Evolutionary conservation across 1,284 basidiomycete genomes (phyloP).

Genomic region (Vanrija humicola): DNA sequence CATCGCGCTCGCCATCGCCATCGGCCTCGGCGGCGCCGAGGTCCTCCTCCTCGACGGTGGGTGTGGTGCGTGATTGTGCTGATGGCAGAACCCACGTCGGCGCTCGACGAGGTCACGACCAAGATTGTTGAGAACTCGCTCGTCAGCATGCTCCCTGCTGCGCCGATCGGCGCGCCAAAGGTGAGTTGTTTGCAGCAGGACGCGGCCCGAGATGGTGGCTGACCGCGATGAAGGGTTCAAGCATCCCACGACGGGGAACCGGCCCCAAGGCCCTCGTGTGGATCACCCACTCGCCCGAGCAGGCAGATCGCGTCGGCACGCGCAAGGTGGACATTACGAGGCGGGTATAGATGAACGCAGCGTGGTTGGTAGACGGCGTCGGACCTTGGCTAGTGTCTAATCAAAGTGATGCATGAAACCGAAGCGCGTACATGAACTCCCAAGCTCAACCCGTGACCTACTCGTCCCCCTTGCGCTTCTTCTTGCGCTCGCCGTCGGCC

Average conservation of each 20-base stretch:
- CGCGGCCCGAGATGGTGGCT: background rate
- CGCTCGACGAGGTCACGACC: conserved; percentile 68
- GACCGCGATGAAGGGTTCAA: background rate
- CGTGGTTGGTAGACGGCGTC: too few relatives aligned
- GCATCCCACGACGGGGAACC: conserved; percentile 9
- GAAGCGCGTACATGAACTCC: too few relatives aligned
- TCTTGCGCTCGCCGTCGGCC: conserved; percentile 15
- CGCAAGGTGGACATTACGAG: conserved; percentile 46
- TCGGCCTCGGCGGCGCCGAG: conserved; percentile 69
- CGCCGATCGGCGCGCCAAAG: background rate
- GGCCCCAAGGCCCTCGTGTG: conserved; percentile 68
- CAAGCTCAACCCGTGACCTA: background rate
- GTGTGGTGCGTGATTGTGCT: conserved; percentile 31
- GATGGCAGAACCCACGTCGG: conserved; percentile 73
- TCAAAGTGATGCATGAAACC: background rate
- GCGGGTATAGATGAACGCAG: background rate
- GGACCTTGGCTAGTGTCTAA: too few relatives aligned
- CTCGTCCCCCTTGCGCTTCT: conserved; percentile 29
- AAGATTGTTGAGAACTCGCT: conserved; percentile 63
- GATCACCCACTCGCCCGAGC: conserved; percentile 81
- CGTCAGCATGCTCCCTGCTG: conserved; percentile 52
- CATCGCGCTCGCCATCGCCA: conserved; percentile 67
- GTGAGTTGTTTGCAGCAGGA: background rate
- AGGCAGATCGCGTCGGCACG: conserved; percentile 67
- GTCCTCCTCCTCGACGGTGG: conserved; percentile 76